These are phyloP conservation scores for Aspergillus mulundensis DNA, from an alignment of 495 filamentous ascomycete genomes.

Conservation along the genomic window DNA sequence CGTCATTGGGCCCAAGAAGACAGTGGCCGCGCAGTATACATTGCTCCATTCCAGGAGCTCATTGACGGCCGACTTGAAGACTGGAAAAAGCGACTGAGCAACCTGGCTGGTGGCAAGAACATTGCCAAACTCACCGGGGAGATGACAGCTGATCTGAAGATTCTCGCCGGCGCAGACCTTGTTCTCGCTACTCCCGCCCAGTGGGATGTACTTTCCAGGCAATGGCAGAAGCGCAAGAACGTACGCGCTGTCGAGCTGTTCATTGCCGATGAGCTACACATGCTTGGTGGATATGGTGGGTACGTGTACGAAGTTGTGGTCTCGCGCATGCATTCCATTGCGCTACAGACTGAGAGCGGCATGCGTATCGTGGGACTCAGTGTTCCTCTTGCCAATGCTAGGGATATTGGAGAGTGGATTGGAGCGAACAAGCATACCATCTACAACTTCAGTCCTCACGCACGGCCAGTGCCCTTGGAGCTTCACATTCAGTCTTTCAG, in stretches of 20 bases:
- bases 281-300: slow-evolving; percentile 86
- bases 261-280: slow-evolving; percentile 93
- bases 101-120: slow-evolving; percentile 77
- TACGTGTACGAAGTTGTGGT: slow-evolving; percentile 95
- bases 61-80: slow-evolving; percentile 75
- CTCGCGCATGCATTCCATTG: slow-evolving; percentile 95
- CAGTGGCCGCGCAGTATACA: slow-evolving; percentile 79
- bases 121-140: slow-evolving; percentile 95
- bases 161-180: slow-evolving; percentile 83
- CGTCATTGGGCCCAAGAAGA: slow-evolving; percentile 75
- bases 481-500: slow-evolving; percentile 94
- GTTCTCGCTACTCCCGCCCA: slow-evolving; percentile 89
- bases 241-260: slow-evolving; percentile 87
- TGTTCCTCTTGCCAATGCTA: slow-evolving; percentile 85
- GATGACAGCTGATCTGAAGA: slow-evolving; percentile 82
- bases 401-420: slow-evolving; percentile 97
- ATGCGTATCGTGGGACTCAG: slow-evolving; percentile 89
- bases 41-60: slow-evolving; percentile 94
- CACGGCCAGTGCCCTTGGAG: slow-evolving; percentile 82
- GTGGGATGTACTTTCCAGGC: slow-evolving; percentile 93
- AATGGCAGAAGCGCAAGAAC: slow-evolving; percentile 95
- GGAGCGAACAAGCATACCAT: slow-evolving; percentile 98
- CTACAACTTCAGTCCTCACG: slow-evolving; percentile 95
- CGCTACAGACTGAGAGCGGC: slow-evolving; percentile 76
- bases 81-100: slow-evolving; percentile 73